These are phyloP conservation scores for Eucalyptus fibrosa DNA, from an alignment of 345 rosid species.

Conservation along the genomic window DNA sequence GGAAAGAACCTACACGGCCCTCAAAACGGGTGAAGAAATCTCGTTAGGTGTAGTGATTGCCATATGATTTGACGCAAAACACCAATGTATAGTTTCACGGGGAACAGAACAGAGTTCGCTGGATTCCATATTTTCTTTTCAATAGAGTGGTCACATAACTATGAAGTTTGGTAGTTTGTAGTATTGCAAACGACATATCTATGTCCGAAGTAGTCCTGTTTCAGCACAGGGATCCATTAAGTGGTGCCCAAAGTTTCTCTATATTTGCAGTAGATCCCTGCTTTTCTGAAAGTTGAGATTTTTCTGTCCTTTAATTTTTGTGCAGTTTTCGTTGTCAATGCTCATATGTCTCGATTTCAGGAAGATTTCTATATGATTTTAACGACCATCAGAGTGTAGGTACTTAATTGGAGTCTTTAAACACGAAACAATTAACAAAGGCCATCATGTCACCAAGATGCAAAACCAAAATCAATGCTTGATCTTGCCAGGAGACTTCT, in stretches of 20 bases:
- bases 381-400: background rate
- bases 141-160: background rate
- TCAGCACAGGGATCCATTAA: background rate
- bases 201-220: background rate
- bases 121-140: background rate
- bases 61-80: background rate
- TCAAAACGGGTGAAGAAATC: constrained; percentile 61
- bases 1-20: constrained; percentile 46
- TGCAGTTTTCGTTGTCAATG: background rate
- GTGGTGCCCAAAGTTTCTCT: background rate
- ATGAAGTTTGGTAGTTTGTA: background rate
- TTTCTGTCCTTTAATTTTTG: background rate
- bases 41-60: constrained; percentile 14
- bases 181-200: background rate
- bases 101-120: background rate
- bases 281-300: background rate
- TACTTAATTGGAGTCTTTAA: background rate
- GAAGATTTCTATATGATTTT: background rate
- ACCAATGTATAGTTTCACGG: background rate
- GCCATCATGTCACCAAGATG: background rate
- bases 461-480: background rate
- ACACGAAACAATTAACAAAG: background rate
- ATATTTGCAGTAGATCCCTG: background rate
- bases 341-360: background rate
- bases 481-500: background rate